Conservation (phyloP, 108 stramenopile species). For the Nitzschia putrida region DNA sequence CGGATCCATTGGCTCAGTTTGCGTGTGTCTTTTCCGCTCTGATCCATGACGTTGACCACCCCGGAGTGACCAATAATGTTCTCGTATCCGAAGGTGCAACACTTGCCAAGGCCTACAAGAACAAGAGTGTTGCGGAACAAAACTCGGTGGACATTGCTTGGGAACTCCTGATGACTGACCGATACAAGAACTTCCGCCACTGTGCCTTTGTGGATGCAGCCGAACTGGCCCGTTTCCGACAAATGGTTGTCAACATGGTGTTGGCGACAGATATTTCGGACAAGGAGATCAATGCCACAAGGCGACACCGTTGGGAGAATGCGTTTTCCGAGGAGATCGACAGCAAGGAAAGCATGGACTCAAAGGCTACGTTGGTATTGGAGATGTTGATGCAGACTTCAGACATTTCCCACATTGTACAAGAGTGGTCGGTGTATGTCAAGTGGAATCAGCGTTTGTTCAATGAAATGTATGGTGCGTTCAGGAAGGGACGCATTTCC, state of each 20-base stretch:
- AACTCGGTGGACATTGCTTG: no score
- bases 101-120: no score
- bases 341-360: conserved; percentile 27
- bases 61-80: conserved; percentile 44
- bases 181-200: no score
- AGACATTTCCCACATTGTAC: background rate
- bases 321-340: conserved; percentile 22
- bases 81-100: conserved; percentile 35
- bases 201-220: no score
- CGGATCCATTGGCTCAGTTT: no score
- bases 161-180: no score
- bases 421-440: background rate
- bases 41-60: conserved; percentile 18
- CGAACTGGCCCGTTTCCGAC: background rate
- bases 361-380: background rate
- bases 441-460: conserved; percentile 50
- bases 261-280: background rate
- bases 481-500: conserved; percentile 8
- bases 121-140: no score
- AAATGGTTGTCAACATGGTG: background rate
- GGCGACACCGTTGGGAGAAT: conserved; percentile 36
- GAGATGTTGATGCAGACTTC: background rate
- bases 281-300: conserved; percentile 30
- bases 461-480: conserved; percentile 25
- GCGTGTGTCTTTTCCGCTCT: no score